These are phyloP conservation scores for Dichotomopilus funicola DNA, from an alignment of 2,329 filamentous ascomycete species.

Conservation along the genomic window DNA sequence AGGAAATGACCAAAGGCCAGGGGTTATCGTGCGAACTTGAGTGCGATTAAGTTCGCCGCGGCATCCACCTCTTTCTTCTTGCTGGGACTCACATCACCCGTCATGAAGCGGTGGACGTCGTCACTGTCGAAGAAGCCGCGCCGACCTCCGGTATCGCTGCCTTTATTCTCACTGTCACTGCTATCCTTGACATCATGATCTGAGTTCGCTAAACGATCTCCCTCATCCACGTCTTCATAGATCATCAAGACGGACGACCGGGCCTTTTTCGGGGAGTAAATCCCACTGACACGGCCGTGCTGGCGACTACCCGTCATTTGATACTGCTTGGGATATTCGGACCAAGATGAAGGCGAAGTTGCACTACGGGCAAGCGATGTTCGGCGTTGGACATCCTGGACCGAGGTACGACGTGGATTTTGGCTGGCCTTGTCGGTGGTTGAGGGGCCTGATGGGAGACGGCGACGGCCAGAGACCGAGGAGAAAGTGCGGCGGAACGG, in stretches of 20 bases:
- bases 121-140: conserved; percentile 19
- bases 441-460: conserved; percentile 30
- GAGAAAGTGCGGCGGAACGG: conserved; percentile 19
- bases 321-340: background rate
- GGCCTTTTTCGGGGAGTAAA: background rate
- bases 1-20: background rate
- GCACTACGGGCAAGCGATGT: conserved; percentile 23
- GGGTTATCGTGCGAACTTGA: conserved; percentile 69
- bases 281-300: background rate
- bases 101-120: conserved; percentile 71
- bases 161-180: background rate
- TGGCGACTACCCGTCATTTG: conserved; percentile 4
- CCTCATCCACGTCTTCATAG: conserved; percentile 42
- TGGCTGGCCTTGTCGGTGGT: conserved; percentile 1
- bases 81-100: conserved; percentile 56
- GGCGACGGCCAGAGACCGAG: conserved; percentile 25
- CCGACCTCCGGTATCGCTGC: background rate
- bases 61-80: conserved; percentile 81
- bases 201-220: conserved; percentile 23
- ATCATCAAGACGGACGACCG: conserved; percentile 28
- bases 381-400: conserved; percentile 35
- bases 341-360: background rate
- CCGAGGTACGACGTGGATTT: conserved; percentile 34
- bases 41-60: conserved; percentile 77
- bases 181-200: background rate